Evolutionary conservation across 129 eudicot genomes (phyloP), one percentile per base, ranked within the genome.

Genomic region (Oenanthe sinensis): DNA sequence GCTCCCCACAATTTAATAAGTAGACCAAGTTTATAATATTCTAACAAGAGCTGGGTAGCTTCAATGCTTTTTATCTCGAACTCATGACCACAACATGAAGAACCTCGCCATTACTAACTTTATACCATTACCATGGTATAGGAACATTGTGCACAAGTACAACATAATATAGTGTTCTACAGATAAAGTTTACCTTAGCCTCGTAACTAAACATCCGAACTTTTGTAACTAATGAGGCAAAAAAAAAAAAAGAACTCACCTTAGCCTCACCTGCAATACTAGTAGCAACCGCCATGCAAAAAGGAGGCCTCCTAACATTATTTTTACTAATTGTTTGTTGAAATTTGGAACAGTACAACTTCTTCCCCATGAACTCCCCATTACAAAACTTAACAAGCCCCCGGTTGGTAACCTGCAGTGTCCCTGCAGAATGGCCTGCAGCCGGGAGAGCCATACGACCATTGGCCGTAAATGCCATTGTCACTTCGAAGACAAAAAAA

Each of bases 331-430:
- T 30, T 71, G 76, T 75, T 60, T 60, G 88, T 46, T 81, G 73
- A 78, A 60, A 50, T 20, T 78, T 78, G 37, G 67, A 65, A 15
- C 63, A 81, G 75, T 67, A 84, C 70, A 94, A 81, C 91, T 90
- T 88, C 85, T 85, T 63, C 50, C 98, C 98, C 93, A 89, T 93
- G 33, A 93, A 80, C 74, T 93, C 97, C 20, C 98, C 92, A 78
- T 86, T 83, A 67, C 85, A 30, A 68, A 85, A 89, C 79, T 82
- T 85, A 45, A 84, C 86, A 43, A 85, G 50, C 62, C 83, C 85
- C 82, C 87, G 84, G 76, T 86, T 80, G 75, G 80, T 81, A 30
- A 74, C 79, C 8, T 84, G 46, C 77, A 85, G 72, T 33, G 72
- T 67, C 42, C 72, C 48, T 71, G 84, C 62, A 84, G 77, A 36